These are phyloP conservation scores for Talaromyces piceae DNA, from an alignment of 2,329 filamentous ascomycete genomes.

Conservation along the genomic window DNA sequence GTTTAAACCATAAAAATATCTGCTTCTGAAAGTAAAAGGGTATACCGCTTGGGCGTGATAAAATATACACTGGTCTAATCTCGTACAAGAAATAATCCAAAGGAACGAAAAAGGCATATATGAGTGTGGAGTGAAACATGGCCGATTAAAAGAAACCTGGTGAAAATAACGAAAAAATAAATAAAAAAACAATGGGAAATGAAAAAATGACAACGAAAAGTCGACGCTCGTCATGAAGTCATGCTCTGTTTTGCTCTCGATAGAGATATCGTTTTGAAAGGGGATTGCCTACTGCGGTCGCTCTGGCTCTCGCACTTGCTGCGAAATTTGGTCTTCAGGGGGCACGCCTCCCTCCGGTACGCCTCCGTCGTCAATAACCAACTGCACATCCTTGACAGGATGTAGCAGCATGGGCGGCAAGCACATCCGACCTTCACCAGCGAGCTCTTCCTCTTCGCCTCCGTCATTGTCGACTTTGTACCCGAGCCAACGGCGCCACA, in stretches of 20 bases:
- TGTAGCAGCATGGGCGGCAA: slow-evolving; percentile 83
- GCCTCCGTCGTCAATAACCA: slow-evolving; percentile 36
- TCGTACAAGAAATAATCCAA: background rate
- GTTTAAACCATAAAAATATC: too few relatives aligned
- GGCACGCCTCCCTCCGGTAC: slow-evolving; percentile 4
- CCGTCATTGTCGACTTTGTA: slow-evolving; percentile 71
- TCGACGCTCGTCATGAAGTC: slow-evolving; percentile 8
- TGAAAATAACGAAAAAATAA: too few relatives aligned
- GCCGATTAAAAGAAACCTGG: too few relatives aligned
- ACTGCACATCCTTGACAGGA: slow-evolving; percentile 70
- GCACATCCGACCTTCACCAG: slow-evolving; percentile 79
- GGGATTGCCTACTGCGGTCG: background rate
- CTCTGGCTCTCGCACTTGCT: background rate
- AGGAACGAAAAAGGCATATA: background rate
- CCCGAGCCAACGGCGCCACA: slow-evolving; percentile 83
- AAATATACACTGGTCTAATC: slow-evolving; percentile 8
- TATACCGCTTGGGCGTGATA: slow-evolving; percentile 8
- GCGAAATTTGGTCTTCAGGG: background rate
- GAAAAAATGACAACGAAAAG: slow-evolving; percentile 8
- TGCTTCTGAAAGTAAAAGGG: slow-evolving; percentile 2
- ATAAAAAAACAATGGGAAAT: slow-evolving; percentile 3
- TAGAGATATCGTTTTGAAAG: background rate
- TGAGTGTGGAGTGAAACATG: background rate
- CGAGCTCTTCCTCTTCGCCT: slow-evolving; percentile 66
- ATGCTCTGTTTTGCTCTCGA: background rate